phyloP scores from a whole-genome alignment of 1,284 basidiomycete genomes.

The Boletellus deceptivus region DNA sequence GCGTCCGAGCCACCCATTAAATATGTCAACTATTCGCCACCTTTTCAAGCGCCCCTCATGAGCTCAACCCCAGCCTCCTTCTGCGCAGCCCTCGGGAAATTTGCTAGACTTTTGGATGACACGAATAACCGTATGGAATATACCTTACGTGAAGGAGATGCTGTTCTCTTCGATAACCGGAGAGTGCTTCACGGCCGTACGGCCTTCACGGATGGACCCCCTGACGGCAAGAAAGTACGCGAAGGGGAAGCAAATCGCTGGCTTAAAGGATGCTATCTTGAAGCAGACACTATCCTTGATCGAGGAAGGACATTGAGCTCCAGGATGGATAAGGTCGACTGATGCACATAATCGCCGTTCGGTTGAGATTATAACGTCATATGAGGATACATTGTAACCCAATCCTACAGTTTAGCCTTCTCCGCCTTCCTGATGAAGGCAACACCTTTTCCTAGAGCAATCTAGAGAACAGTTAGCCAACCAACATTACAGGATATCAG shows the following conservation, averaged over 20 bases:
- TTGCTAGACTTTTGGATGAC: constrained; percentile 61
- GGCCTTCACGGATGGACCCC: constrained; percentile 58
- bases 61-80: constrained; percentile 51
- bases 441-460: constrained; percentile 53
- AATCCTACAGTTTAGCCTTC: constrained; percentile 50
- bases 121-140: constrained; percentile 60
- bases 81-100: constrained; percentile 65
- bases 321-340: constrained; percentile 15
- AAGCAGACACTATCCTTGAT: constrained; percentile 66
- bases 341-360: background rate
- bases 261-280: constrained; percentile 76
- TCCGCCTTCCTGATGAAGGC: constrained; percentile 57
- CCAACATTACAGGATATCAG: background rate
- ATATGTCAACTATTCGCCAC: constrained; percentile 90
- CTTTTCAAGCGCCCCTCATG: constrained; percentile 85
- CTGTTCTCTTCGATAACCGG: constrained; percentile 91
- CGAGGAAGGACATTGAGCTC: constrained; percentile 37
- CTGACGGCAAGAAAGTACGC: constrained; percentile 10
- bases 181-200: constrained; percentile 89
- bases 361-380: too few species aligned
- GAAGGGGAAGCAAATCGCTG: constrained; percentile 54
- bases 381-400: background rate
- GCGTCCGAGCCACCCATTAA: constrained; percentile 37
- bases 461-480: constrained; percentile 29
- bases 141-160: constrained; percentile 80